phyloP scores from a whole-genome alignment of 192 early-diverging fungal species.

The Diversispora epigaea region DNA sequence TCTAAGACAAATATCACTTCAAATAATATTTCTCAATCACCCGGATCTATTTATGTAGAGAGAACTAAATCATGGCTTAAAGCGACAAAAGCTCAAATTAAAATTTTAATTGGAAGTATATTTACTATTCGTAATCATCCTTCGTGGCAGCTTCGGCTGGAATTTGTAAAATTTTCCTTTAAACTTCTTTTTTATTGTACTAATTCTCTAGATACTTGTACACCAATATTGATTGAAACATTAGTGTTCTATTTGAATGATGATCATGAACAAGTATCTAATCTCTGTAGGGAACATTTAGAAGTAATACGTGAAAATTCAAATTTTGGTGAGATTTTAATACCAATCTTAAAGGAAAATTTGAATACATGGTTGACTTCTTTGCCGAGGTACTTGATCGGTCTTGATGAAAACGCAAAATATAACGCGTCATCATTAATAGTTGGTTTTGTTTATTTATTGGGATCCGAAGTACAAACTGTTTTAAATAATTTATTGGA shows the following conservation, averaged over 20 bases:
- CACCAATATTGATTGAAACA: conserved; percentile 36
- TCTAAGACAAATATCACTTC: background rate
- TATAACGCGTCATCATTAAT: conserved; percentile 37
- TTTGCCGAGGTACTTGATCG: conserved; percentile 40
- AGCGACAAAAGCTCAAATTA: conserved; percentile 33
- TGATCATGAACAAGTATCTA: conserved; percentile 36
- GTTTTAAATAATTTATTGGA: conserved; percentile 35
- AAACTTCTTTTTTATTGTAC: conserved; percentile 36
- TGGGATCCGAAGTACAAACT: conserved; percentile 35
- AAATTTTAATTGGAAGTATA: conserved; percentile 31
- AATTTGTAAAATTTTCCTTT: conserved; percentile 40
- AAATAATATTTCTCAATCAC: background rate
- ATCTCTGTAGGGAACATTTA: conserved; percentile 26
- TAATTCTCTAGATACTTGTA: conserved; percentile 37
- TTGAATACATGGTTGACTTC: conserved; percentile 36
- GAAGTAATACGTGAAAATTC: conserved; percentile 3
- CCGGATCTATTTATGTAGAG: background rate
- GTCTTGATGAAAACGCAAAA: conserved; percentile 39
- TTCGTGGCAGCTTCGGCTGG: conserved; percentile 37
- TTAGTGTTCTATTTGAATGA: conserved; percentile 45
- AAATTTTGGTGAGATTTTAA: conserved; percentile 25
- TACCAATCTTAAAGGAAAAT: conserved; percentile 42
- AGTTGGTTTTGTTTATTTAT: conserved; percentile 35
- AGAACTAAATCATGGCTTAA: conserved; percentile 37
- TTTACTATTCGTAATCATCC: conserved; percentile 40